These are phyloP conservation scores for Podila verticillata DNA, from an alignment of 192 early-diverging fungal species.

Conservation along the genomic window DNA sequence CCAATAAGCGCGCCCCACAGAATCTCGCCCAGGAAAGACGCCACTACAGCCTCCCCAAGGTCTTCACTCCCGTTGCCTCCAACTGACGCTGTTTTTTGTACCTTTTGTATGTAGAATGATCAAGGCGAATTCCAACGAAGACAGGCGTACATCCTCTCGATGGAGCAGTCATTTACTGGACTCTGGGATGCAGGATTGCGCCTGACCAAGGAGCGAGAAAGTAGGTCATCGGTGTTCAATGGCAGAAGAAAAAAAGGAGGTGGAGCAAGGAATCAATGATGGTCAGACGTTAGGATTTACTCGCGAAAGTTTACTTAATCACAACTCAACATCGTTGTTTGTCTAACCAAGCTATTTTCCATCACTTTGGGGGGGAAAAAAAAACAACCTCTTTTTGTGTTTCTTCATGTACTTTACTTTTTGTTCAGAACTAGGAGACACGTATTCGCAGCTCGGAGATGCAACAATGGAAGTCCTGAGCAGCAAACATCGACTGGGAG, in stretches of 20 bases:
- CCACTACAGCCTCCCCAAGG: conserved; percentile 17
- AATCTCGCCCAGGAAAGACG: too few species aligned
- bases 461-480: conserved; percentile 58
- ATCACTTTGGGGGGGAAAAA: neutral
- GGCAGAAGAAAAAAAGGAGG: conserved; percentile 1
- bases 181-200: conserved; percentile 38
- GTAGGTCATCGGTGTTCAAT: conserved; percentile 17
- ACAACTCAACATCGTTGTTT: too few species aligned
- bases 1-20: too few species aligned
- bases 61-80: conserved; percentile 40
- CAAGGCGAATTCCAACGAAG: conserved; percentile 51
- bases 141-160: conserved; percentile 38
- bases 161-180: conserved; percentile 45
- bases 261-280: neutral
- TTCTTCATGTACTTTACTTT: too few species aligned
- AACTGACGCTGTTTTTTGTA: neutral
- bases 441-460: conserved; percentile 58
- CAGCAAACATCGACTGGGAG: conserved; percentile 60
- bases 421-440: conserved; percentile 44
- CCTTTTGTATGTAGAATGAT: conserved; percentile 32
- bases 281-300: too few species aligned
- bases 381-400: too few species aligned
- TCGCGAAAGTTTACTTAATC: too few species aligned
- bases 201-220: conserved; percentile 44
- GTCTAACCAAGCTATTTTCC: too few species aligned